Evolutionary conservation across 179 eudicot genomes (phyloP), one percentile per base, ranked within the genome.

Genomic region (Beta lomatogona): DNA sequence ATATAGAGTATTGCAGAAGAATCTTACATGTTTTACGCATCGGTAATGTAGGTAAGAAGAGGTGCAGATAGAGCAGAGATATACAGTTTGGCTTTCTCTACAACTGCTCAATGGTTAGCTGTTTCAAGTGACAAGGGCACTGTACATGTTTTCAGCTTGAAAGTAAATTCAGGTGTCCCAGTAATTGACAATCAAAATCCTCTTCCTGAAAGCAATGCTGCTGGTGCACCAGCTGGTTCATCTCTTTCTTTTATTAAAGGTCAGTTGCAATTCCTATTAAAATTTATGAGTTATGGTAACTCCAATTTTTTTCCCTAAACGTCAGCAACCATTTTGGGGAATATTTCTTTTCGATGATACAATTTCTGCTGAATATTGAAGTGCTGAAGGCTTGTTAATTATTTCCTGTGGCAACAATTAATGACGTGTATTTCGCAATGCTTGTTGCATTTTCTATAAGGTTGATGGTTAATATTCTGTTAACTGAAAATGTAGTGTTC

Each of bases 41-140:
- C 77, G 45, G 14, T 77, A 44, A 66, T 85, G 82, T 86, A 95
- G 99, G 98, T 95, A 66, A 89, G 99, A 87, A 91, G 99, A 85
- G 99, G 99, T 75, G 97, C 97, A 31, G 98, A 95, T 83, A 92
- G 98, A 86, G 99, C 99, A 76, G 99, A 94, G 82, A 92, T 95
- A 72, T 94, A 94, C 79, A 92, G 99, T 83, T 79, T 95, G 85
- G 98, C 99, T 45, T 95, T 95, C 82, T 95, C 99, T 71, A 77
- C 99, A 59, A 88, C 92, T 85, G 94, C 94, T 76, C 97, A 94
- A 73, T 95, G 99, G 99, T 83, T 95, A 75, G 99, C 98, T 72
- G 99, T 94, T 81, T 95, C 98, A 81, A 95, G 99, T 81, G 99
- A 95, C 88, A 95, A 94, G 90, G 99, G 99, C 44, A 95, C 99